Conservation (phyloP, 208 protist species). For the Leishmania arabica region DNA sequence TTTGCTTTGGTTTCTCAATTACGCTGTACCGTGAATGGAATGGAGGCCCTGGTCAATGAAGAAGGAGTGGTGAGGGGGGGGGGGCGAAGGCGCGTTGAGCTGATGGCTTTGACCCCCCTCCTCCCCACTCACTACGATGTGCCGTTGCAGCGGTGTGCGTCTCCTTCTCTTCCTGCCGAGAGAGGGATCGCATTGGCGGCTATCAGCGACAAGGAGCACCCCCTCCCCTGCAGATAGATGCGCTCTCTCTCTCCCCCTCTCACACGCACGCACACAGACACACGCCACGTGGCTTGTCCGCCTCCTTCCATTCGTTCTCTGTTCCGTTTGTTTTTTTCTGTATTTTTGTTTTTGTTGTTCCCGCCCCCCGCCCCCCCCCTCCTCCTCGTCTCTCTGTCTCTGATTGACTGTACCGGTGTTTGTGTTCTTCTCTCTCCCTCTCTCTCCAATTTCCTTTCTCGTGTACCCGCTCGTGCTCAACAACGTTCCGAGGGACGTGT, state of each 20-base stretch:
- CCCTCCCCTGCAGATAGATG: not conserved
- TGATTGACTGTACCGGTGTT: not conserved
- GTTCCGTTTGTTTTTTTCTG: not conserved
- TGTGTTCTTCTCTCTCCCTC: not conserved
- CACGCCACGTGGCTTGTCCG: not conserved
- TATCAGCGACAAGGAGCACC: not conserved
- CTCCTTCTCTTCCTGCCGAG: not conserved
- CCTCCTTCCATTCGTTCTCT: not conserved
- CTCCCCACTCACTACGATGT: not conserved
- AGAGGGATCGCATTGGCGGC: not conserved
- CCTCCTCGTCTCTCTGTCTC: not conserved
- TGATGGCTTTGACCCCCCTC: not conserved
- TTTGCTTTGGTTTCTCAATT: not conserved
- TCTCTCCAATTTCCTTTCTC: not conserved
- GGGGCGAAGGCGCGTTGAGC: too few species aligned
- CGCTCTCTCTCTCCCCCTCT: not conserved
- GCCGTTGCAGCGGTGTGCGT: not conserved
- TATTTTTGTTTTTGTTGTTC: not conserved
- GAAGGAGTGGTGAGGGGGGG: too few species aligned
- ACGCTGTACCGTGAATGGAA: slow-evolving; percentile 9
- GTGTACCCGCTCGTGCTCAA: too few species aligned
- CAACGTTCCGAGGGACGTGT: not conserved
- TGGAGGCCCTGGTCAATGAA: not conserved
- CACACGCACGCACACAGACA: too few species aligned
- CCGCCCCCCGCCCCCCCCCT: too few species aligned